phyloP scores from a whole-genome alignment of 495 filamentous ascomycete genomes.

The Penicillium argentinense region DNA sequence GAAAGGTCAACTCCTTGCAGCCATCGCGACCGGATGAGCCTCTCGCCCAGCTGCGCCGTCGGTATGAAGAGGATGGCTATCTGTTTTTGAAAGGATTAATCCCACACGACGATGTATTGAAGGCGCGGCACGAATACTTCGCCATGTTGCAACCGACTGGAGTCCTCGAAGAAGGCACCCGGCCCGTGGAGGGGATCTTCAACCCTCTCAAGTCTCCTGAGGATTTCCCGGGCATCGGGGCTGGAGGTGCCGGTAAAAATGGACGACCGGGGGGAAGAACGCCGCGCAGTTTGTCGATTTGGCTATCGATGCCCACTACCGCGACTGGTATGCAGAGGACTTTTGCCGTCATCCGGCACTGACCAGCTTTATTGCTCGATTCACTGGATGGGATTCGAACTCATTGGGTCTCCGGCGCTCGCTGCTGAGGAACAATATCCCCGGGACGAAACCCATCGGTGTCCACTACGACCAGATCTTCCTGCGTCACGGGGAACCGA shows the following conservation, averaged over 20 bases:
- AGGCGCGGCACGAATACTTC: conserved; percentile 51
- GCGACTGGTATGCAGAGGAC: conserved; percentile 19
- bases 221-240: conserved; percentile 6
- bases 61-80: conserved; percentile 6
- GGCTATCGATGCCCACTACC: conserved; percentile 22
- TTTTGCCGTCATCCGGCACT: conserved; percentile 45
- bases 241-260: conserved; percentile 3
- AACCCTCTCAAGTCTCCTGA: conserved; percentile 16
- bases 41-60: neutral
- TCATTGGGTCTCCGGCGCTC: conserved; percentile 34
- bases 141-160: conserved; percentile 44
- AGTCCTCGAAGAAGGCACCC: conserved; percentile 34
- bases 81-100: conserved; percentile 44
- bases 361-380: conserved; percentile 37
- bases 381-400: conserved; percentile 39
- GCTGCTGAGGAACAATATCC: conserved; percentile 49
- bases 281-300: conserved; percentile 12
- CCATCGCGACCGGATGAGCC: neutral
- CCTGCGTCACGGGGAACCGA: conserved; percentile 43
- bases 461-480: conserved; percentile 55
- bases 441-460: conserved; percentile 48
- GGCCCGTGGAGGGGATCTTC: conserved; percentile 38
- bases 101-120: conserved; percentile 44
- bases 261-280: conserved; percentile 34
- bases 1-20: neutral